Base-by-base conservation (phyloP, 352 stramenopile species). In the Globisporangium carolinianum region DNA sequence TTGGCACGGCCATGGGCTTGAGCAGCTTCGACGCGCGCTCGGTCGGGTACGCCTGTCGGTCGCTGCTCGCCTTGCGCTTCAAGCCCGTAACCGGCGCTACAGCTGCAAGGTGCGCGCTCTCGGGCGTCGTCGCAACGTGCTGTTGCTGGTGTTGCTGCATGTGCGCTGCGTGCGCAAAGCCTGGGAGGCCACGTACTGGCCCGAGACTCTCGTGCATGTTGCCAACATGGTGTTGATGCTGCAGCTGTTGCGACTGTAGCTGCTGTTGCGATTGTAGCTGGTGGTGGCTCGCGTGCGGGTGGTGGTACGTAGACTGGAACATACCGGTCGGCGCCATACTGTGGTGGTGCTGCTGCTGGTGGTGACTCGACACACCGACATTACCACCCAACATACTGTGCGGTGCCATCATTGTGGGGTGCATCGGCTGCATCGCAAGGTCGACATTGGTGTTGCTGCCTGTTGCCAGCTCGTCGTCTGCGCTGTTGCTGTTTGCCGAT, bases 61-160 rank as follows among this genome's bases (percentile, higher is more conserved):
- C 53, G 48, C 60, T 65, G 39, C 53, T 53, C 62, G 79, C 67
- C 60, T 82, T 84, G 58, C 75, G 75, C 66, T 84, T 84, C 24
- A 58, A 58, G 5, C 75, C 75, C 1, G 78, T 60, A 14, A 47
- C 65, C 24, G 61, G 35, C 4, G 62, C 61, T 8, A 58, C 39
- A 12, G 55, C 17, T 35, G 56, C 45, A 17, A 41, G 12, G 14
- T 17, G 45, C 15, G 15, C 17, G 45, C 45, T 49, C 45, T 49
- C 45, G 15, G 17, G 45, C n/a, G 14, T n/a, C 35, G 56, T 60
- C 59, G 61, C 62, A 9, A 45, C 58, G 49, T 72, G 63, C 57
- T 68, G 65, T 53, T 58, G 58, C 45, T 66, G 38, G 12, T 12
- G 63, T 47, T 73, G 72, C 46, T 62, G 56, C 24, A 52, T 42